Conservation (phyloP, 2,329 filamentous ascomycete species). For the Penicillium thymicola region DNA sequence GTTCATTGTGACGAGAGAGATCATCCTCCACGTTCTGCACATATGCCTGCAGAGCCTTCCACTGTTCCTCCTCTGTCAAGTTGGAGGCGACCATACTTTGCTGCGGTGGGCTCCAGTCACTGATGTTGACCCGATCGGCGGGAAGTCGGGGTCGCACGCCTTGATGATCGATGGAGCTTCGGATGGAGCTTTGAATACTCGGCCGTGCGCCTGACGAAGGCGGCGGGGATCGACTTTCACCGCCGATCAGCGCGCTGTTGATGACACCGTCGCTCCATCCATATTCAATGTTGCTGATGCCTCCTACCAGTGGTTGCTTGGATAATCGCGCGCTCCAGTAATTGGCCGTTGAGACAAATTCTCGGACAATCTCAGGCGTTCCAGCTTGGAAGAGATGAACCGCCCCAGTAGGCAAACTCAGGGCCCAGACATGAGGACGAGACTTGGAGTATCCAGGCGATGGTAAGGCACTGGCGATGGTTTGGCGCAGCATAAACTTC, state of each 20-base stretch:
- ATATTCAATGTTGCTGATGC: constrained; percentile 95
- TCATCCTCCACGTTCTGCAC: constrained; percentile 84
- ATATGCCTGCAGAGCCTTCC: constrained; percentile 70
- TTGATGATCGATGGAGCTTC: constrained; percentile 65
- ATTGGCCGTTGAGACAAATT: constrained; percentile 92
- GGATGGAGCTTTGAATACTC: constrained; percentile 60
- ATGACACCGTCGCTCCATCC: constrained; percentile 89
- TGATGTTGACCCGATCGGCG: constrained; percentile 78
- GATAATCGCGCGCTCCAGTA: constrained; percentile 96
- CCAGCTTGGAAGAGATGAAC: constrained; percentile 98
- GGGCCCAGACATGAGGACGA: constrained; percentile 87
- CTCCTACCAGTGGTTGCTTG: constrained; percentile 87
- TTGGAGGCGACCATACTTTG: constrained; percentile 86
- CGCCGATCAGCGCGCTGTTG: constrained; percentile 67
- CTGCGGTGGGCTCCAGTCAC: constrained; percentile 83
- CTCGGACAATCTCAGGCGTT: constrained; percentile 87
- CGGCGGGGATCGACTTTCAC: constrained; percentile 40
- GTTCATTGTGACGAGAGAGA: constrained; percentile 78
- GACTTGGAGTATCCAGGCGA: constrained; percentile 89
- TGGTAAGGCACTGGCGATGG: constrained; percentile 84
- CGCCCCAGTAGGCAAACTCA: constrained; percentile 86
- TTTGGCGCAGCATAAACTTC: constrained; percentile 83
- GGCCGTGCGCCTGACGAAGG: constrained; percentile 44
- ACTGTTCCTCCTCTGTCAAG: constrained; percentile 74
- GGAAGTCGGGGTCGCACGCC: constrained; percentile 66